Percentiles rank a stretch among this genome's conserved stretches.
Conservation (phyloP, 805 yeast species). For the Zygosaccharomyces siamensis region DNA sequence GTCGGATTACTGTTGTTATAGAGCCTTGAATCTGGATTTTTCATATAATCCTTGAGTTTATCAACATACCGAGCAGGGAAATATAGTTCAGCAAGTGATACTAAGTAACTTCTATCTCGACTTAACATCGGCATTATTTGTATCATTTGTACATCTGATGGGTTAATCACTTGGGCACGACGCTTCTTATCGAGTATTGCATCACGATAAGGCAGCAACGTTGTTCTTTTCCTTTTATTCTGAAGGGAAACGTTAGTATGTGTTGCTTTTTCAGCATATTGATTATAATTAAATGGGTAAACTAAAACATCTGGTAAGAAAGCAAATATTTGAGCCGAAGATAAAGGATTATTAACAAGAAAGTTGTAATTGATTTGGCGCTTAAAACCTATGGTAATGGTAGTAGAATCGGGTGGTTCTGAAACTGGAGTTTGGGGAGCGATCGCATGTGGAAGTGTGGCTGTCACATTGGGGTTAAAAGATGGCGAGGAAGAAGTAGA, state of each 20-base stretch:
- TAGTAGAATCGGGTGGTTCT: slow-evolving; percentile 14
- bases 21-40: slow-evolving; percentile 49
- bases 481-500: slow-evolving; percentile 40
- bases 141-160: slow-evolving; percentile 38
- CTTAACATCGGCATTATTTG: slow-evolving; percentile 75
- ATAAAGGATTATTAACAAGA: slow-evolving; percentile 73
- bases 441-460: slow-evolving; percentile 38
- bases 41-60: slow-evolving; percentile 47
- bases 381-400: slow-evolving; percentile 44
- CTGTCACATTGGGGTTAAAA: slow-evolving; percentile 29
- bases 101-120: slow-evolving; percentile 52
- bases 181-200: neutral
- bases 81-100: slow-evolving; percentile 81
- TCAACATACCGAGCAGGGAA: slow-evolving; percentile 55
- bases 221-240: slow-evolving; percentile 3
- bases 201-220: slow-evolving; percentile 3
- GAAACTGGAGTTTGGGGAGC: slow-evolving; percentile 38
- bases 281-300: slow-evolving; percentile 49
- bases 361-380: slow-evolving; percentile 76
- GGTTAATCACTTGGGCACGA: neutral
- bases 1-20: slow-evolving; percentile 58
- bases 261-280: slow-evolving; percentile 6
- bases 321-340: slow-evolving; percentile 63
- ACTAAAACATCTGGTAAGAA: slow-evolving; percentile 67
- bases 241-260: slow-evolving; percentile 1